phyloP scores from a whole-genome alignment of 371 early-diverging fungal species.

The Dinochytrium kinnereticum region DNA sequence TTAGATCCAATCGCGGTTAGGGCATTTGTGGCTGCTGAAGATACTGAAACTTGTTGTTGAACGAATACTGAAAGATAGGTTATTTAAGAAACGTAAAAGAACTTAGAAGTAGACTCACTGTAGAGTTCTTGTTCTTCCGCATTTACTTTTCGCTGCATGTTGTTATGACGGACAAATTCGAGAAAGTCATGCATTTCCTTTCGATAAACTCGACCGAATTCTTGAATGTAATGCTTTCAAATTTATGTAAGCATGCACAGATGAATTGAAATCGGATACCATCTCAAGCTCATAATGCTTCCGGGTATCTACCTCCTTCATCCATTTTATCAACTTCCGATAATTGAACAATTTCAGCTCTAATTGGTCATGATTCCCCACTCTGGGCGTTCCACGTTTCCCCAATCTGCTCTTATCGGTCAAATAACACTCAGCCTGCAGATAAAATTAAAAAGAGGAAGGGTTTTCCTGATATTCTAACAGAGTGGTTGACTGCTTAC shows the following conservation, averaged over 20 bases:
- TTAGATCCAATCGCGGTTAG: constrained; percentile 43
- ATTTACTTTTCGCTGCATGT: constrained; percentile 35
- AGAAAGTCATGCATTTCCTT: constrained; percentile 68
- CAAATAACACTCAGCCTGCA: constrained; percentile 29
- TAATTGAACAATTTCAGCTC: constrained; percentile 80
- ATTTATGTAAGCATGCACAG: constrained; percentile 1
- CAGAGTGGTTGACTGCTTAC: constrained; percentile 3
- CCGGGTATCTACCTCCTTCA: constrained; percentile 87
- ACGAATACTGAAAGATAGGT: constrained; percentile 37
- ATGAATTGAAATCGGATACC: constrained; percentile 46
- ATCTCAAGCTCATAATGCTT: constrained; percentile 85
- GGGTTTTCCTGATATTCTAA: no score
- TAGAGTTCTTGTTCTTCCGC: constrained; percentile 43
- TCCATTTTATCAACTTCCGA: constrained; percentile 87
- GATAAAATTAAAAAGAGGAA: constrained; percentile 54
- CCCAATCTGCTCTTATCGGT: constrained; percentile 50
- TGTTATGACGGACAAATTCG: constrained; percentile 49
- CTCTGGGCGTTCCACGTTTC: constrained; percentile 30
- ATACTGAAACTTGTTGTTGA: constrained; percentile 40
- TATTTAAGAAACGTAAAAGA: neutral
- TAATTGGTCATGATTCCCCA: constrained; percentile 70
- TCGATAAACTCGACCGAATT: constrained; percentile 62
- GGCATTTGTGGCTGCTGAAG: constrained; percentile 50
- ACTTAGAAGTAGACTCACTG: constrained; percentile 20
- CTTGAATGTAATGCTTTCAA: constrained; percentile 62